These are phyloP conservation scores for Linum usitatissimum DNA, from an alignment of 345 rosid species.

Conservation along the genomic window DNA sequence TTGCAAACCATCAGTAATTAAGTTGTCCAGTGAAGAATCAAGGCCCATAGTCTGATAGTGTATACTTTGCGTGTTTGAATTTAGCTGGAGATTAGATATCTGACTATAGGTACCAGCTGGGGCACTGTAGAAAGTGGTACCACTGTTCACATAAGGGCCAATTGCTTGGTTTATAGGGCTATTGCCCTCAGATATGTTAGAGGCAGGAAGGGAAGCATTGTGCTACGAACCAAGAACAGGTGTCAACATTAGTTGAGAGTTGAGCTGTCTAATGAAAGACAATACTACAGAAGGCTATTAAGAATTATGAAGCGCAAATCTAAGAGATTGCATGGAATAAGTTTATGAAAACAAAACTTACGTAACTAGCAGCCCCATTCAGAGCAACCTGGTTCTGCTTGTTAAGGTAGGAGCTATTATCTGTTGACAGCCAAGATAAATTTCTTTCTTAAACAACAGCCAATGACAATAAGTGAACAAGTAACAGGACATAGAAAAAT, in stretches of 20 bases:
- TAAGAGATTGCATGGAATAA: neutral
- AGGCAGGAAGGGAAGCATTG: slow-evolving; percentile 12
- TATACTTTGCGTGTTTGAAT: slow-evolving; percentile 26
- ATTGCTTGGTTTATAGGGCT: slow-evolving; percentile 17
- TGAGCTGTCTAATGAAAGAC: neutral
- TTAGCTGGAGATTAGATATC: slow-evolving; percentile 20
- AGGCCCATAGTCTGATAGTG: slow-evolving; percentile 20
- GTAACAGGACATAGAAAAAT: neutral
- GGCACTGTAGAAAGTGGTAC: slow-evolving; percentile 17
- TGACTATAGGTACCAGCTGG: slow-evolving; percentile 24
- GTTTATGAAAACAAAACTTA: slow-evolving; percentile 19
- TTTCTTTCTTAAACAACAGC: slow-evolving; percentile 9
- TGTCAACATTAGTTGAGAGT: neutral
- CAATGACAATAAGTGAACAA: neutral
- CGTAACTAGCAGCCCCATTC: slow-evolving; percentile 31
- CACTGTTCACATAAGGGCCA: slow-evolving; percentile 19
- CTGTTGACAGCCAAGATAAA: slow-evolving; percentile 18
- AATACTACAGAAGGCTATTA: neutral
- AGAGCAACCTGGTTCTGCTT: slow-evolving; percentile 31
- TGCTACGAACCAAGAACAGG: slow-evolving; percentile 28
- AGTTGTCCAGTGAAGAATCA: slow-evolving; percentile 35
- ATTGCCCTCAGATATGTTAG: slow-evolving; percentile 18
- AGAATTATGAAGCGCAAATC: no score
- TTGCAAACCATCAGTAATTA: slow-evolving; percentile 43
- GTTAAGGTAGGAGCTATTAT: slow-evolving; percentile 27